Percentiles rank a stretch among this genome's conserved stretches.
phyloP scores from a whole-genome alignment of 2,329 filamentous ascomycete genomes.

The Epichloe scottii region DNA sequence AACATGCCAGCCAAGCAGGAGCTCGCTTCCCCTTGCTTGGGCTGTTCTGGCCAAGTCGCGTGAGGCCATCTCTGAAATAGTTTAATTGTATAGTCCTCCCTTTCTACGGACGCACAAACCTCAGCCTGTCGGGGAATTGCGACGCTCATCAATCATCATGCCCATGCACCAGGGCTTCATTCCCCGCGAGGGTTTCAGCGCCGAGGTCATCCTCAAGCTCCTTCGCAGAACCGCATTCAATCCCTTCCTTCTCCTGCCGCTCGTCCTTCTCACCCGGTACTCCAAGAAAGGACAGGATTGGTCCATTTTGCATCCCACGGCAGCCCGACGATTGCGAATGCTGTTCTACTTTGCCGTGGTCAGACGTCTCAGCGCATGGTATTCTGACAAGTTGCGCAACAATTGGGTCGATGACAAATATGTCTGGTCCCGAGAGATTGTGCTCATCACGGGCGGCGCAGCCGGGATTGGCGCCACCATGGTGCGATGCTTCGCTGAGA shows the following conservation, averaged over 20 bases:
- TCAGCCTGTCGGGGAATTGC: too few relatives aligned
- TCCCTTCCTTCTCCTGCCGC: conserved; percentile 48
- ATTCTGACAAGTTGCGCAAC: conserved; percentile 22
- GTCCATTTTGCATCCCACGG: conserved; percentile 35
- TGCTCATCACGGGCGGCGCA: conserved; percentile 62
- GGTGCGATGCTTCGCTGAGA: conserved; percentile 51
- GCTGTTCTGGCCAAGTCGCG: too few relatives aligned
- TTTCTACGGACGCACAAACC: too few relatives aligned
- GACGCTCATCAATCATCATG: conserved; percentile 10
- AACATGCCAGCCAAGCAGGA: too few relatives aligned
- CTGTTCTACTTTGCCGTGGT: conserved; percentile 20
- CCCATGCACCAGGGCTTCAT: conserved; percentile 37
- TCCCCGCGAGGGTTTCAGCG: conserved; percentile 45
- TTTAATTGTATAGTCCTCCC: too few relatives aligned
- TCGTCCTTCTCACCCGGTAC: conserved; percentile 50
- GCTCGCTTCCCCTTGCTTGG: too few relatives aligned
- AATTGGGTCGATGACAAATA: conserved; percentile 32
- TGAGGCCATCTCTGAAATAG: too few relatives aligned
- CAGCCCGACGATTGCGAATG: conserved; percentile 33
- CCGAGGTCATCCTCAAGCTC: conserved; percentile 45
- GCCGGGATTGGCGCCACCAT: conserved; percentile 59
- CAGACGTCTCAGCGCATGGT: conserved; percentile 17
- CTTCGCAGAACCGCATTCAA: conserved; percentile 51
- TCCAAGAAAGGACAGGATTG: conserved; percentile 48
- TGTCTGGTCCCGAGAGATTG: conserved; percentile 57